Evolutionary conservation across 208 protist genomes (phyloP), one percentile per base, ranked within the genome.

Genomic region (Wallacemonas collosoma): DNA sequence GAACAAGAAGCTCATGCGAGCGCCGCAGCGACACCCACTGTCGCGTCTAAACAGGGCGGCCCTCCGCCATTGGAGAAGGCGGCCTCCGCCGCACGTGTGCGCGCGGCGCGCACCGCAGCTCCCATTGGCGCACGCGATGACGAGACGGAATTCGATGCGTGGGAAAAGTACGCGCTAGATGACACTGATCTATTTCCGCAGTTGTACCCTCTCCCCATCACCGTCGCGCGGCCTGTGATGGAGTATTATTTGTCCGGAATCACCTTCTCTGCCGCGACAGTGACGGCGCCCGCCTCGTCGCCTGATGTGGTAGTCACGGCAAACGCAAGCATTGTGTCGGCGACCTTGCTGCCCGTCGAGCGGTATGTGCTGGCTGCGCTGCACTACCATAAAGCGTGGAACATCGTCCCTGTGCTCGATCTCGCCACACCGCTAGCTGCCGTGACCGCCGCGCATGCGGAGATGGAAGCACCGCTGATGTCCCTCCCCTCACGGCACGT

Each of bases 361-460:
- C 51, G 62, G 17, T 70, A 47, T 54, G 39, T 75, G 7, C 61
- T 83, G 15, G 68, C 77, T n/a, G 26, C 79, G 3, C 44, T 83
- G 7, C 73, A 83, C 47, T 6, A 72, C 3, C 51, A 71, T 17
- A 12, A 61, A 2, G 66, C 66, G 9, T 88, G 81, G 87, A 68
- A 84, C 51, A 54, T 90, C 1, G 67, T 85, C 60, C 87, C 87
- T 0, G 86, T 81, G 68, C 64, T 82, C 5, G 66, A 82, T 54
- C 47, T 80, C 9, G 69, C 72, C 3, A 41, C 60, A 2, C 71
- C 79, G 35, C 7, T 93, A 17, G 64, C 71, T 36, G 73, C 77
- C 3, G 38, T 93, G 2, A 48, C 89, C 8, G n/a, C 71, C 1
- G 84, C 74, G 1, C 87, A 93, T 47, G 75, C 80, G 1, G 66